These are phyloP conservation scores for Penicillium vulpinum DNA, from an alignment of 2,329 filamentous ascomycete genomes.

Conservation along the genomic window DNA sequence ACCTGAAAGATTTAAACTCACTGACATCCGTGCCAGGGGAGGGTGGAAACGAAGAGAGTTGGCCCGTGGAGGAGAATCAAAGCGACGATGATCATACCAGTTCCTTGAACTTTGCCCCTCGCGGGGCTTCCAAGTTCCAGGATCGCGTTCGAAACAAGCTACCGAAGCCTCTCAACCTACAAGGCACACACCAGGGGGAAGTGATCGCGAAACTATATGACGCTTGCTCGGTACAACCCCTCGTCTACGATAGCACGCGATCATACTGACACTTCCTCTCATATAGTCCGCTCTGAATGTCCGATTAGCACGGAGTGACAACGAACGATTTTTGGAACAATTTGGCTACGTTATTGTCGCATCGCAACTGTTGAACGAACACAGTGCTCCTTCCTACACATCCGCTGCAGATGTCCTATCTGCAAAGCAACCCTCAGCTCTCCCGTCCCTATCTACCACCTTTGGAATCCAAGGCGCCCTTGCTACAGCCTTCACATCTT, in stretches of 20 bases:
- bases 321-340: conserved; percentile 82
- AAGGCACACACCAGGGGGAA: conserved; percentile 30
- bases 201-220: conserved; percentile 45
- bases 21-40: conserved; percentile 38
- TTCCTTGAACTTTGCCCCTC: conserved; percentile 50
- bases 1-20: conserved; percentile 8
- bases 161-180: conserved; percentile 48
- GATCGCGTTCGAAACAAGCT: conserved; percentile 51
- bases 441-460: conserved; percentile 41
- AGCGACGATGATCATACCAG: conserved; percentile 31
- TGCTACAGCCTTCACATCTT: conserved; percentile 63
- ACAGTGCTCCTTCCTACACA: conserved; percentile 43
- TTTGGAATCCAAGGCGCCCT: conserved; percentile 66
- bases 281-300: conserved; percentile 37
- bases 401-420: conserved; percentile 38
- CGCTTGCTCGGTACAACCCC: conserved; percentile 48
- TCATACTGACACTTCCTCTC: conserved; percentile 10
- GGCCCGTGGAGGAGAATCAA: conserved; percentile 35
- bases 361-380: conserved; percentile 78
- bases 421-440: conserved; percentile 31
- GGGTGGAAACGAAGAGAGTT: conserved; percentile 46
- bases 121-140: conserved; percentile 51
- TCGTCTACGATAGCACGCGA: neutral
- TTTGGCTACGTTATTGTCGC: conserved; percentile 93
- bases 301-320: conserved; percentile 70